Evolutionary conservation across 1,284 basidiomycete genomes (phyloP).

Genomic region (Ceratobasidium sp.): DNA sequence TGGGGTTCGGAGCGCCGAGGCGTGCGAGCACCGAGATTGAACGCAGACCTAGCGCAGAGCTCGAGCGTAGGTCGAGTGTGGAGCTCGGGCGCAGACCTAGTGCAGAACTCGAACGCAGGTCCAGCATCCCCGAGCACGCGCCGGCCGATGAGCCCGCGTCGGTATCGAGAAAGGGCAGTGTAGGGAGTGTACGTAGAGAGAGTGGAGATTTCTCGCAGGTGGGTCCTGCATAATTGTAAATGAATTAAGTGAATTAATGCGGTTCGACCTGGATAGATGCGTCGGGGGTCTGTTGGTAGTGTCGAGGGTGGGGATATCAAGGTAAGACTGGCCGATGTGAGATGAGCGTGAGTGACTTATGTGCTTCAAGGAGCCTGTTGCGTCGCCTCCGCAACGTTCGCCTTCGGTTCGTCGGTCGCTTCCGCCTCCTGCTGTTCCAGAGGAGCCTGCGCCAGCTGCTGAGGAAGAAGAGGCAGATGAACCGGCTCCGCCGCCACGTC

Average conservation of each 20-base stretch:
- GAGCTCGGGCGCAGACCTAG: background rate
- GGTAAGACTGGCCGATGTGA: background rate
- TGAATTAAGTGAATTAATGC: background rate
- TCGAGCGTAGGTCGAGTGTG: background rate
- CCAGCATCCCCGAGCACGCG: constrained; percentile 11
- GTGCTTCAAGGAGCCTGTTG: background rate
- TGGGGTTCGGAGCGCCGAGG: constrained; percentile 51
- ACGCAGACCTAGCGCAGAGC: constrained; percentile 10
- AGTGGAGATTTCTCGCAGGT: constrained; percentile 31
- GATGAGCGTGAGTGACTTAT: background rate
- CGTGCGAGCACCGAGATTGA: constrained; percentile 10
- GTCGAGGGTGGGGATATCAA: constrained; percentile 2
- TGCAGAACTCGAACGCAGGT: background rate
- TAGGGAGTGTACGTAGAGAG: constrained; percentile 21
- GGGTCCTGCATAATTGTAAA: constrained; percentile 13
- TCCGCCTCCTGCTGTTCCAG: constrained; percentile 27
- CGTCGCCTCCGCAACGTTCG: constrained; percentile 19
- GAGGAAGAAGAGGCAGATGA: constrained; percentile 11
- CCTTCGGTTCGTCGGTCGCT: constrained; percentile 33
- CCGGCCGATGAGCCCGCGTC: constrained; percentile 13
- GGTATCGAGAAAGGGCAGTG: constrained; percentile 15
- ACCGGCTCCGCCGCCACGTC: constrained; percentile 2
- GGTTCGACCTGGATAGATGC: background rate
- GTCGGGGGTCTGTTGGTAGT: constrained; percentile 15
- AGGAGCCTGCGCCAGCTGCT: constrained; percentile 3